Base-by-base conservation (phyloP, 2,329 filamentous ascomycete species). In the Pseudomassariella vexata region DNA sequence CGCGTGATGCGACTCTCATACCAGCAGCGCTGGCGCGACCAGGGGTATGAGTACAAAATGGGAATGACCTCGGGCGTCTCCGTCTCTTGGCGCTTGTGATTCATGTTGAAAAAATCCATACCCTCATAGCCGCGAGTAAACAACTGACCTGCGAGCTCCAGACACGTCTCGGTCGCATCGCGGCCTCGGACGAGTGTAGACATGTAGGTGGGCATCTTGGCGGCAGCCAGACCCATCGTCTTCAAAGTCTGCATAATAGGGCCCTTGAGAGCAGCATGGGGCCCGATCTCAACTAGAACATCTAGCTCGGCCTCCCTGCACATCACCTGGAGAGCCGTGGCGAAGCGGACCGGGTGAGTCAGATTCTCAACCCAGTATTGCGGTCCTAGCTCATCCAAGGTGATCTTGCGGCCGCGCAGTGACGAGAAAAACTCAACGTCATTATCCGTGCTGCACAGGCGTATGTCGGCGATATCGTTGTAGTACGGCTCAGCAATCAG, bases 401-500 rank as follows among this genome's bases (percentile, higher is more conserved):
- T n/a, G 3, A 8, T 3, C 14, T 32, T 12, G 14, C 26, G 6
- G 36, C 37, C 44, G 0, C 37, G 40, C 9, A 47, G 37, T 3
- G 43, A 39, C 2, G 41, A 45, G 14, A 38, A 38, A 34, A 47
- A 31, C 7, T n/a, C 20, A 21, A 27, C 11, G 18, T 4, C 18
- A 15, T 6, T 12, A 9, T 24, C 12, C 11, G 7, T 32, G 23
- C 35, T 37, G 4, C 33, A 21, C 9, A 24, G 28, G 4, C 14
- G 12, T 12, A 24, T 19, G 14, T 26, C 20, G 4, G 16, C 24
- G 14, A 41, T 26, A 22, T 11, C 9, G 12, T 28, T 25, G 6
- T 10, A 23, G 24, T 59, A 59, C 4, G 39, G 36, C 0, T 38
- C 33, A 0, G 47, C 47, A 5, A 54, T 34, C 2, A 25, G 25